Evolutionary conservation across 192 early-diverging fungal species (phyloP).

Genomic region (Haplosporangium gracile): DNA sequence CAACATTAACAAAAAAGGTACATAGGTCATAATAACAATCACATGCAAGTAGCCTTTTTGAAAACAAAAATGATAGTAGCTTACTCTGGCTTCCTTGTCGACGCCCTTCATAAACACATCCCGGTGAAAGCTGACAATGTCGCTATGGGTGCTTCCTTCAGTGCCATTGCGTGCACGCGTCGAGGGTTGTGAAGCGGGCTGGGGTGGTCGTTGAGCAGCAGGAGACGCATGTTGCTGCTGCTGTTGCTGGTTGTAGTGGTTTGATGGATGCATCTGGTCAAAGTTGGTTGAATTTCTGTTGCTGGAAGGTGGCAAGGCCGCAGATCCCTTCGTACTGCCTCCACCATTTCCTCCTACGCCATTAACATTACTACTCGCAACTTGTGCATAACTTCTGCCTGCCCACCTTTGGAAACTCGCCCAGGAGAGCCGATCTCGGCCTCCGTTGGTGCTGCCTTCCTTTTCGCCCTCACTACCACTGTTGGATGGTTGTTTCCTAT

Average conservation of each 20-base stretch:
- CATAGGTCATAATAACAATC: constrained; percentile 8
- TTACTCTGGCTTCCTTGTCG: constrained; percentile 60
- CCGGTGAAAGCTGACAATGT: constrained; percentile 63
- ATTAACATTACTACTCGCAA: not conserved
- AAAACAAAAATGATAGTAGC: not conserved
- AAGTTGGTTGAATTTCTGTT: constrained; percentile 2
- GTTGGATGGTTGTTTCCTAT: constrained; percentile 39
- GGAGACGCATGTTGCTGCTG: not conserved
- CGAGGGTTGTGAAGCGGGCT: not conserved
- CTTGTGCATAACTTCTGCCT: constrained; percentile 5
- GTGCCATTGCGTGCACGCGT: constrained; percentile 27
- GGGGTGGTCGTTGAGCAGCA: not conserved
- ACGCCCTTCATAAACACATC: constrained; percentile 68
- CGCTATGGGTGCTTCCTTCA: constrained; percentile 32
- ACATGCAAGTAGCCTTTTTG: constrained; percentile 6
- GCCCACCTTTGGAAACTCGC: constrained; percentile 49
- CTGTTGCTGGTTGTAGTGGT: not conserved
- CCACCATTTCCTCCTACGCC: too few species aligned
- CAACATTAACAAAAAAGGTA: not conserved
- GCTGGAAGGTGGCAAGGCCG: constrained; percentile 2
- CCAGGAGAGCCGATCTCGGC: constrained; percentile 43
- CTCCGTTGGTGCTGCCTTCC: constrained; percentile 5
- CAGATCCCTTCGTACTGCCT: constrained; percentile 4
- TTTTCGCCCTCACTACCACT: constrained; percentile 35
- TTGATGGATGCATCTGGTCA: constrained; percentile 3